Percentiles rank a stretch among this genome's conserved stretches.
Conservation (phyloP, 2,329 filamentous ascomycete genomes). For the Ilyonectria robusta region DNA sequence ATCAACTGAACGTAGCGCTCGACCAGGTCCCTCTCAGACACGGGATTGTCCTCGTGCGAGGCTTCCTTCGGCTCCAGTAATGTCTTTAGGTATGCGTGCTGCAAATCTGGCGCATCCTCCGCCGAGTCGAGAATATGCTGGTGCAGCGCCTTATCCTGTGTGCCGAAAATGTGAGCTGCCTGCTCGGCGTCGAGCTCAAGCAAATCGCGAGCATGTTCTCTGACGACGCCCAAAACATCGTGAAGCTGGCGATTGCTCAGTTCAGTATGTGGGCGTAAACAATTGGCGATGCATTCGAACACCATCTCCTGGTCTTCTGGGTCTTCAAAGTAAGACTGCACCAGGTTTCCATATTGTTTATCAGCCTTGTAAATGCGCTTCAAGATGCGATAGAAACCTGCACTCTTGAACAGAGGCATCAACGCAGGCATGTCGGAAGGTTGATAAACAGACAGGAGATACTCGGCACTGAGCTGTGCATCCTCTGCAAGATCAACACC, state of each 20-base stretch:
- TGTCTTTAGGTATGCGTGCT: slow-evolving; percentile 82
- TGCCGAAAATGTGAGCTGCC: slow-evolving; percentile 76
- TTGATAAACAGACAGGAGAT: slow-evolving; percentile 92
- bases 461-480: slow-evolving; percentile 96
- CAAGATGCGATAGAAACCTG: slow-evolving; percentile 90
- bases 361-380: slow-evolving; percentile 90
- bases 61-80: slow-evolving; percentile 76
- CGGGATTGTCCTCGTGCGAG: slow-evolving; percentile 49
- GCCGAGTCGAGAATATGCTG: slow-evolving; percentile 74
- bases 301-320: slow-evolving; percentile 80
- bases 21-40: slow-evolving; percentile 72
- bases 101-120: slow-evolving; percentile 71
- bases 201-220: slow-evolving; percentile 75
- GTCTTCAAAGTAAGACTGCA: slow-evolving; percentile 90
- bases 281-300: slow-evolving; percentile 85
- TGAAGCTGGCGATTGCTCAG: slow-evolving; percentile 79
- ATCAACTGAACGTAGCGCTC: slow-evolving; percentile 93
- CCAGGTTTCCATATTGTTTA: slow-evolving; percentile 82
- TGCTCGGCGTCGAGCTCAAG: slow-evolving; percentile 75
- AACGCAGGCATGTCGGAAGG: slow-evolving; percentile 84
- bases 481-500: slow-evolving; percentile 87
- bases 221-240: slow-evolving; percentile 78
- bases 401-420: slow-evolving; percentile 83
- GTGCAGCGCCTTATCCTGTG: slow-evolving; percentile 75
- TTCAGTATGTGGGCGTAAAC: slow-evolving; percentile 74